Conservation (phyloP, 768 basidiomycete genomes). For the Lactarius hatsudake region DNA sequence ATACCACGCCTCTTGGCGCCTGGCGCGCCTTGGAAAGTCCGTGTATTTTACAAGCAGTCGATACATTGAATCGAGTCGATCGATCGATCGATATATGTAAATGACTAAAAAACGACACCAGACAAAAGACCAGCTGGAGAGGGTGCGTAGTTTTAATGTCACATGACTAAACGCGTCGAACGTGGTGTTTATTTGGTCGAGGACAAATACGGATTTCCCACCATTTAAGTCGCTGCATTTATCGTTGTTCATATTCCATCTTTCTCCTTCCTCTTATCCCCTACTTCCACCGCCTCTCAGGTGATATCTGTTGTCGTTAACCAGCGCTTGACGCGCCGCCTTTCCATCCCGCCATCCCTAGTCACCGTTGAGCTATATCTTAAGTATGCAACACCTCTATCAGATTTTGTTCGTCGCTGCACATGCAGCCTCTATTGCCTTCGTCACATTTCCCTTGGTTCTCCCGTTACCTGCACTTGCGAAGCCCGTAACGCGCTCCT, state of each 20-base stretch:
- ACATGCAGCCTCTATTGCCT: conserved; percentile 41
- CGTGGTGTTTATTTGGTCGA: conserved; percentile 24
- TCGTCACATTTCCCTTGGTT: conserved; percentile 34
- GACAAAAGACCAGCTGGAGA: no score
- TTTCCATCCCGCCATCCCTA: conserved; percentile 34
- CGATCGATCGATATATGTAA: no score
- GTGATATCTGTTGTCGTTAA: background rate
- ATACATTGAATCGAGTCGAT: no score
- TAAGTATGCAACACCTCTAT: conserved; percentile 37
- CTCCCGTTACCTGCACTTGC: conserved; percentile 30
- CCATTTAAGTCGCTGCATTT: conserved; percentile 9
- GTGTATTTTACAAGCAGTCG: no score
- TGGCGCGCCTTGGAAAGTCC: no score
- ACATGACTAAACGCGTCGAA: conserved; percentile 15
- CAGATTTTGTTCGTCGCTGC: conserved; percentile 42
- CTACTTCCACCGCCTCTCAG: background rate
- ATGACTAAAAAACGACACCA: no score
- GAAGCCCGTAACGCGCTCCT: conserved; percentile 29
- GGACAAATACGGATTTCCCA: conserved; percentile 13
- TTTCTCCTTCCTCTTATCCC: conserved; percentile 4
- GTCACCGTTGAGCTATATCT: conserved; percentile 2
- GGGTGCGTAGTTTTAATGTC: background rate
- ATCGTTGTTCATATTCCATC: conserved; percentile 20
- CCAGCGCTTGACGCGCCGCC: conserved; percentile 25
- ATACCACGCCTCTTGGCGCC: no score